Conservation (phyloP, 106 monocot species). For the Phalaenopsis aphrodite region DNA sequence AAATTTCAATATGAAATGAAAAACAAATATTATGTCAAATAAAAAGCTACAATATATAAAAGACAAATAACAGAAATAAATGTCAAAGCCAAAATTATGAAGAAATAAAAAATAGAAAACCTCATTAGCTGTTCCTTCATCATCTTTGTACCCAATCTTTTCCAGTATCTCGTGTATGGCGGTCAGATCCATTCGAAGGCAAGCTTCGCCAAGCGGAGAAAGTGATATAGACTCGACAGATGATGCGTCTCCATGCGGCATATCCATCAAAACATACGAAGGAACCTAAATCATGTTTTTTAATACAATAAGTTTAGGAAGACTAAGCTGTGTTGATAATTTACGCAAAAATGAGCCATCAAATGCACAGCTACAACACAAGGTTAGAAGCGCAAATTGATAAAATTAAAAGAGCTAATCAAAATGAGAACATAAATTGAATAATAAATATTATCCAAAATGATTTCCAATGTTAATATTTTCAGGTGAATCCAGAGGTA, state of each 20-base stretch:
- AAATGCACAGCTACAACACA: neutral
- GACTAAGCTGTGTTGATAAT: neutral
- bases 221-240: slow-evolving; percentile 57
- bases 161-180: slow-evolving; percentile 90
- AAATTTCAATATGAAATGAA: too few species aligned
- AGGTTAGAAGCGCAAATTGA: neutral
- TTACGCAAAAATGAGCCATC: slow-evolving; percentile 3
- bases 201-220: slow-evolving; percentile 92
- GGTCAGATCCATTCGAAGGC: slow-evolving; percentile 83
- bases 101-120: slow-evolving; percentile 21
- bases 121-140: slow-evolving; percentile 96
- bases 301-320: neutral
- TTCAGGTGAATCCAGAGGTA: neutral
- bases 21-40: too few species aligned
- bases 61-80: neutral
- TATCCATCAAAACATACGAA: slow-evolving; percentile 85
- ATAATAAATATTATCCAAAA: neutral
- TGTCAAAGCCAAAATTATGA: neutral
- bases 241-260: slow-evolving; percentile 53
- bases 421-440: neutral
- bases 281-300: slow-evolving; percentile 42
- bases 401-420: neutral
- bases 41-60: neutral
- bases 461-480: neutral
- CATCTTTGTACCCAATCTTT: slow-evolving; percentile 86